phyloP scores from a whole-genome alignment of 2,329 filamentous ascomycete species.

The Aaosphaeria pasadenensis region DNA sequence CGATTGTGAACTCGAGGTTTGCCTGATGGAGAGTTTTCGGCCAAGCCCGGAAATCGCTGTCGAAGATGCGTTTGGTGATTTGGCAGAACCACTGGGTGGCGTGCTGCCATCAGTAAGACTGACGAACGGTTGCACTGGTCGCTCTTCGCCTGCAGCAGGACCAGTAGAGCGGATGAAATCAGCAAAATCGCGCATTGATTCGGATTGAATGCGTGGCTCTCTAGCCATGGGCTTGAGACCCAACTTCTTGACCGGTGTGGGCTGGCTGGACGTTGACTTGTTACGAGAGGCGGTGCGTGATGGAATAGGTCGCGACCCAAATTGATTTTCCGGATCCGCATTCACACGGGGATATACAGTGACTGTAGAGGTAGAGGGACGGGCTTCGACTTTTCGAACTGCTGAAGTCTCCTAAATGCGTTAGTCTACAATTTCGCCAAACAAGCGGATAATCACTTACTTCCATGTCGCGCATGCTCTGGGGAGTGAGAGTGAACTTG shows the following conservation, averaged over 20 bases:
- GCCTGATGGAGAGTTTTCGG: conserved; percentile 24
- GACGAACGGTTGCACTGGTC: conserved; percentile 33
- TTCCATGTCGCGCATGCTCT: conserved; percentile 43
- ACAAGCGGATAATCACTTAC: conserved; percentile 28
- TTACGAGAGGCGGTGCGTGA: conserved; percentile 18
- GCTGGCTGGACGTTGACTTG: background rate
- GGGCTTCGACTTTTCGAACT: conserved; percentile 16
- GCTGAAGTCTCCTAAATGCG: conserved; percentile 17
- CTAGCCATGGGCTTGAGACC: conserved; percentile 52
- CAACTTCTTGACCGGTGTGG: conserved; percentile 11
- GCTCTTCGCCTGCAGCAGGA: conserved; percentile 40
- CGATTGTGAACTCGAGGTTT: conserved; percentile 12
- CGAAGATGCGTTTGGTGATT: conserved; percentile 16
- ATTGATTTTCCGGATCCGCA: conserved; percentile 24
- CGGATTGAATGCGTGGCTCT: conserved; percentile 68
- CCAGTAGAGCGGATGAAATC: conserved; percentile 88
- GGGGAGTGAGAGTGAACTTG: conserved; percentile 50
- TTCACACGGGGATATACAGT: conserved; percentile 31
- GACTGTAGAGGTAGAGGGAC: conserved; percentile 15
- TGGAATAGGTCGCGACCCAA: conserved; percentile 25
- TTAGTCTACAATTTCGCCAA: background rate
- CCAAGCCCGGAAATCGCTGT: conserved; percentile 22
- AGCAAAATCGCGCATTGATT: conserved; percentile 78
- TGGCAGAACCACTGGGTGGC: conserved; percentile 6
- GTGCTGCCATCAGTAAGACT: conserved; percentile 14